Evolutionary conservation across 140 eudicot genomes (phyloP).

Genomic region (Oenanthe javanica): DNA sequence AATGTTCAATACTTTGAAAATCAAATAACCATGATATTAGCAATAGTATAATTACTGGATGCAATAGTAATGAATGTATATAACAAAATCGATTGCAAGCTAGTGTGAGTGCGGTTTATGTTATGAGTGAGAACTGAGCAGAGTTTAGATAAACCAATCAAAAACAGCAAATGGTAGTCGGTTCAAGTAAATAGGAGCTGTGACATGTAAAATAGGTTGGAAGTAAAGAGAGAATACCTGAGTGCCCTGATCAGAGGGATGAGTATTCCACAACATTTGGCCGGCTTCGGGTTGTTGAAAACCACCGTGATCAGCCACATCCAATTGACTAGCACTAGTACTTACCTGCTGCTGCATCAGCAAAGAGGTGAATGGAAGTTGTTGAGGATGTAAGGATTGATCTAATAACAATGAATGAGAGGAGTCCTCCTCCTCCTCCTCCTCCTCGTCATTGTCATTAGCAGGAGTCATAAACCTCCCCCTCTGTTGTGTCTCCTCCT

Average conservation of each 20-base stretch:
- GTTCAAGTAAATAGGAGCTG: too few species aligned
- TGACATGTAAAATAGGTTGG: neutral
- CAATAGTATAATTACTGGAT: neutral
- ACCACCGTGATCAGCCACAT: conserved; percentile 3
- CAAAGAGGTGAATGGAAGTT: conserved; percentile 44
- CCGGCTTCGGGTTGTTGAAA: conserved; percentile 4
- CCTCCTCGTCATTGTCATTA: neutral
- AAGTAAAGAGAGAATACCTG: conserved; percentile 34
- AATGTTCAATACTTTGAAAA: neutral
- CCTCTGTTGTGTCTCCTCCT: neutral
- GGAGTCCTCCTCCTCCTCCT: neutral
- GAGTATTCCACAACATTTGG: conserved; percentile 38
- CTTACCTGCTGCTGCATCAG: conserved; percentile 36
- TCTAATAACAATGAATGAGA: neutral
- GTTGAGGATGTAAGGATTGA: conserved; percentile 14
- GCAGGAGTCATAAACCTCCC: neutral
- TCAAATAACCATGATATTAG: neutral
- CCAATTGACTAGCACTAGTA: neutral
- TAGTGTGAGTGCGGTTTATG: neutral
- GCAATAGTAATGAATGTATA: neutral
- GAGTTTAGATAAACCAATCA: neutral
- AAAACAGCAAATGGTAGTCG: neutral
- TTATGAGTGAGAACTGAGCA: too few species aligned
- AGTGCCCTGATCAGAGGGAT: conserved; percentile 32
- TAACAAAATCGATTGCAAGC: neutral